Evolutionary conservation across 1,139 yeast genomes (phyloP), one percentile per base, ranked within the genome.

Genomic region (Nematodospora anomalae): DNA sequence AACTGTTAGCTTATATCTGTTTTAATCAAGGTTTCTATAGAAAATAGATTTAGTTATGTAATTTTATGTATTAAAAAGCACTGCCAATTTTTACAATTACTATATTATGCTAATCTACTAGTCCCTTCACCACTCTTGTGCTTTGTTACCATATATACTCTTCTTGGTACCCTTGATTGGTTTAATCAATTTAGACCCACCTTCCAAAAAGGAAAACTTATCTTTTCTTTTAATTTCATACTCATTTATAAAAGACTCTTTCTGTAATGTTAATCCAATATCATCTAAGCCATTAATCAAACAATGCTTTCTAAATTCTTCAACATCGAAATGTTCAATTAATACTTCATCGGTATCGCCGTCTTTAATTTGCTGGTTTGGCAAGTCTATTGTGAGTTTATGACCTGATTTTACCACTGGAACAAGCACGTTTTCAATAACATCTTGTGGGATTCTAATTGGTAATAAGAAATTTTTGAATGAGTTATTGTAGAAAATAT

Each of bases 401-500:
- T 78, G 74, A 44, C 95, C 95, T 22, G 77, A 78, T 40, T 74
- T 69, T 21, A 96, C 96, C 37, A 85, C 62, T 36, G 97, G 96
- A 46, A 82, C 72, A 37, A 92, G 74, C 63, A 85, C 87, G 37
- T 70, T 71, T 31, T 65, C 56, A 48, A 92, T 92, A 11, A 77
- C 72, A 24, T 83, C 84, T 52, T 83, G 90, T 16, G 90, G 83
- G 16, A 90, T 60, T 67, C 96, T 80, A 52, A 92, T 87, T 43
- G 97, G 97, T 49, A 92, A 71, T 60, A 92, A 74, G 34, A 96
- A 97, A 64, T 92, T 92, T 71, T 92, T 92, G 73, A 85, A 86
- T 35, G 97, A 89, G 71, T 92, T 92, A 71, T 86, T 92, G 79
- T 87, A 90, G 74, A 92, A 92, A 53, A 92, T 92, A 64, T 92